Base-by-base conservation (phyloP, 2,329 filamentous ascomycete genomes). In the Emergomyces africanus region DNA sequence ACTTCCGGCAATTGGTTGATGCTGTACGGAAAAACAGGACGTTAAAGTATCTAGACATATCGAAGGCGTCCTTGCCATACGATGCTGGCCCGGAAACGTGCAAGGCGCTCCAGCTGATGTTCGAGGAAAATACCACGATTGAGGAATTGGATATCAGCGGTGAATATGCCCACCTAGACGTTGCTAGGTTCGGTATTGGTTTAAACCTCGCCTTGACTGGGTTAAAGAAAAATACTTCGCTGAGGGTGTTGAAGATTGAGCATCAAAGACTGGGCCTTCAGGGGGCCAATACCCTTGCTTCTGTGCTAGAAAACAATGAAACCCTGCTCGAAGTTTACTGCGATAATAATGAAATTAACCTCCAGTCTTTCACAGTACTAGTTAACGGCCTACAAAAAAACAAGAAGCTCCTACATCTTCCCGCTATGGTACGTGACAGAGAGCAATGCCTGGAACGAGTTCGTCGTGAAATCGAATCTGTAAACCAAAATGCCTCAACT, bases 141-240 rank as follows among this genome's bases (percentile, higher is more conserved):
- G 78, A 84, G 64, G 83, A 84, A 67, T 72, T 89, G 14, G 83
- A 88, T 67, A 84, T 89, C 50, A 87, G 85, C 30, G 86, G 86
- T 9, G 86, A 88, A 65, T 83, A 85, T 63, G 85, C 86, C 5
- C 81, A 86, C 64, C 70, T 89, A n/a, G 86, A 88, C 66, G 83
- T 83, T 3, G 84, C 84, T 2, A 81, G 84, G 54, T 83, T 88
- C 62, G 86, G 86, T 18, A 82, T 84, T 59, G 85, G 85, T 2
- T 78, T 89, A 61, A 87, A 87, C 64, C 76, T 82, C 57, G 84
- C 86, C 20, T 71, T 89, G 60, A 78, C 78, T 20, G 85, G 85
- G 4, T 71, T 89, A 62, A 83, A 84, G 66, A 76, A 78, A 59
- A 89, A 89, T 67, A 80, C 73, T 37, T 79, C 82, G 1, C 68